Evolutionary conservation across 805 yeast species (phyloP).

Genomic region (Wickerhamomyces ciferrii): DNA sequence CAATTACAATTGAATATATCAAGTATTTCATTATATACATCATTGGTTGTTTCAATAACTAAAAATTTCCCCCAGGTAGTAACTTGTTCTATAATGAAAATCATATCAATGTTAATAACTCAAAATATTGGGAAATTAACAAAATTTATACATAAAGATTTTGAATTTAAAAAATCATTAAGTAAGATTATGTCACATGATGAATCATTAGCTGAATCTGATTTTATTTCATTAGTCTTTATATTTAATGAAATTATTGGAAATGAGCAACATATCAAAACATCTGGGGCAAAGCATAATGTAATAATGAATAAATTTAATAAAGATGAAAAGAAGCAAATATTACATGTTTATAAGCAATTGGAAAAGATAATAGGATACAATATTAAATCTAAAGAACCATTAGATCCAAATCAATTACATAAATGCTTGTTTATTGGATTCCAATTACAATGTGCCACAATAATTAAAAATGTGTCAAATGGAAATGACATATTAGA

Average conservation of each 20-base stretch:
- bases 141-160: neutral
- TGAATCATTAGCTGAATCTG: neutral
- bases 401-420: neutral
- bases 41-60: neutral
- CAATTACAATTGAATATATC: constrained; percentile 1
- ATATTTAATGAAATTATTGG: neutral
- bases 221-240: neutral
- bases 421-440: neutral
- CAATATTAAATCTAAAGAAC: neutral
- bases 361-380: neutral
- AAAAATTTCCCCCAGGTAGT: neutral
- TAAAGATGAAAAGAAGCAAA: neutral
- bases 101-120: neutral
- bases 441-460: neutral
- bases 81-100: constrained; percentile 2
- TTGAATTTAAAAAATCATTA: neutral
- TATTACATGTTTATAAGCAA: neutral
- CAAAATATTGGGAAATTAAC: neutral
- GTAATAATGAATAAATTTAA: neutral
- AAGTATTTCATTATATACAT: neutral
- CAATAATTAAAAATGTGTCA: neutral
- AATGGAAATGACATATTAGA: neutral
- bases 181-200: neutral
- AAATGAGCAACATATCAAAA: neutral
- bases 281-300: no score